Conservation (phyloP, 176 grass and related monocot species). For the Cenchrus fungigraminus region DNA sequence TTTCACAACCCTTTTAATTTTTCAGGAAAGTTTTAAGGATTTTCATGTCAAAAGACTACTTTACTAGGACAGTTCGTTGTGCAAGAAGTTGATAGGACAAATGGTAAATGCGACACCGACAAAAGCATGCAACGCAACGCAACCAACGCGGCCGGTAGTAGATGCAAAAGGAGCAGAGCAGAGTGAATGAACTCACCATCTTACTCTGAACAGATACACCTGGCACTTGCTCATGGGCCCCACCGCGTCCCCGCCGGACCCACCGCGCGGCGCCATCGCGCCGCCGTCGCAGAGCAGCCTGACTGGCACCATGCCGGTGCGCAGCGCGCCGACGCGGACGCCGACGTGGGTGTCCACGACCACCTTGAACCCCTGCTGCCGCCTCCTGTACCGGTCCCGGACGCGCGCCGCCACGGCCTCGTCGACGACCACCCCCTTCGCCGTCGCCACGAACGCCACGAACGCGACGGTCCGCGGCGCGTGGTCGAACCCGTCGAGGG, state of each 20-base stretch:
- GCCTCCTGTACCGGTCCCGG: constrained; percentile 50
- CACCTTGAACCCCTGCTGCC: constrained; percentile 59
- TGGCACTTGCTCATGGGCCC: constrained; percentile 68
- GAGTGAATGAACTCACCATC: constrained; percentile 60
- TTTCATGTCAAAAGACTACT: no score
- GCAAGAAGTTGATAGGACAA: not conserved
- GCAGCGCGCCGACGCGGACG: constrained; percentile 41
- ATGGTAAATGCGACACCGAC: not conserved
- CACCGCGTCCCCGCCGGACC: not conserved
- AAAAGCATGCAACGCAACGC: not conserved
- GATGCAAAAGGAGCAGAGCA: not conserved
- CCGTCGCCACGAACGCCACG: constrained; percentile 45
- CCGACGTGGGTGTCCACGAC: constrained; percentile 66
- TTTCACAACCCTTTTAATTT: no score
- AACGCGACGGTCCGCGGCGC: constrained; percentile 43
- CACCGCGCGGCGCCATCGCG: constrained; percentile 56
- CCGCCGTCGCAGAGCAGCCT: constrained; percentile 59
- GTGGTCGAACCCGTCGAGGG: constrained; percentile 57
- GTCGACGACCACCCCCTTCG: constrained; percentile 73
- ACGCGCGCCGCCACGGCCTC: constrained; percentile 69
- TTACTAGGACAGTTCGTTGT: no score
- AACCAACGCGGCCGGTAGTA: not conserved
- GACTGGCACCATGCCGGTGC: constrained; percentile 67
- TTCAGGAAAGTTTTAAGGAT: no score
- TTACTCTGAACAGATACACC: constrained; percentile 69